Evolutionary conservation across 2,329 filamentous ascomycete genomes (phyloP).

Genomic region (Trichophyton rubrum): DNA sequence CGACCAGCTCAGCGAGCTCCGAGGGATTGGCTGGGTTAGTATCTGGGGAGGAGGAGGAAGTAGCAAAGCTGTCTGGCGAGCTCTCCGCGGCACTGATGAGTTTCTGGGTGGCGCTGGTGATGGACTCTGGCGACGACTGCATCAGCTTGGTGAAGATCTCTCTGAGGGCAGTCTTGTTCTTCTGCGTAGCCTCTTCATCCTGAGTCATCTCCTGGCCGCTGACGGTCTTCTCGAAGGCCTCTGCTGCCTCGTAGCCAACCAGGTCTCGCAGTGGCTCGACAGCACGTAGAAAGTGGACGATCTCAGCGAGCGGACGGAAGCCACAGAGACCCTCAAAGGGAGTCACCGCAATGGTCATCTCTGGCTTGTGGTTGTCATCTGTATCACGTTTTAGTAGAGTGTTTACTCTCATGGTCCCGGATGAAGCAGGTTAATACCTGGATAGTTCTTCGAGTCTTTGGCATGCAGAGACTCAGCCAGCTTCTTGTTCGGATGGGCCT

Average conservation of each 20-base stretch:
- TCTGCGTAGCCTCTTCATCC: conserved; percentile 34
- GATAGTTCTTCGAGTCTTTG: conserved; percentile 84
- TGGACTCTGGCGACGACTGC: conserved; percentile 55
- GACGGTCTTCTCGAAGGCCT: conserved; percentile 45
- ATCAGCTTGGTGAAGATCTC: conserved; percentile 67
- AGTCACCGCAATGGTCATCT: conserved; percentile 97
- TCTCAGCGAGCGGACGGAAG: conserved; percentile 78
- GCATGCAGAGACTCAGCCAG: conserved; percentile 79
- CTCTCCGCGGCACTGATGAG: conserved; percentile 59
- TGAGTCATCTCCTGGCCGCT: conserved; percentile 44
- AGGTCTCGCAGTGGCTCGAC: conserved; percentile 53
- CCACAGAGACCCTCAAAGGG: conserved; percentile 93
- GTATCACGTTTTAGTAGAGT: not conserved
- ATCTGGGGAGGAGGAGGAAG: conserved; percentile 23
- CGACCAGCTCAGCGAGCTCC: conserved; percentile 63
- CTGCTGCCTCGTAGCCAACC: conserved; percentile 42
- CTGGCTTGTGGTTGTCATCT: conserved; percentile 98
- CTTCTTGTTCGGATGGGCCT: conserved; percentile 93
- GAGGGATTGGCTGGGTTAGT: conserved; percentile 32
- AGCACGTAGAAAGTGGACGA: conserved; percentile 65
- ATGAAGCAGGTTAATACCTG: conserved; percentile 36
- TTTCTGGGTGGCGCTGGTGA: conserved; percentile 52
- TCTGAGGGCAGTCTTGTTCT: conserved; percentile 68
- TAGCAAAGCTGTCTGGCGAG: conserved; percentile 62
- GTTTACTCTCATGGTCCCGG: not conserved